Percentiles rank a stretch among this genome's conserved stretches.
These are phyloP conservation scores for Plasmodium gonderi DNA, from an alignment of 169 alveolate species.

Conservation along the genomic window DNA sequence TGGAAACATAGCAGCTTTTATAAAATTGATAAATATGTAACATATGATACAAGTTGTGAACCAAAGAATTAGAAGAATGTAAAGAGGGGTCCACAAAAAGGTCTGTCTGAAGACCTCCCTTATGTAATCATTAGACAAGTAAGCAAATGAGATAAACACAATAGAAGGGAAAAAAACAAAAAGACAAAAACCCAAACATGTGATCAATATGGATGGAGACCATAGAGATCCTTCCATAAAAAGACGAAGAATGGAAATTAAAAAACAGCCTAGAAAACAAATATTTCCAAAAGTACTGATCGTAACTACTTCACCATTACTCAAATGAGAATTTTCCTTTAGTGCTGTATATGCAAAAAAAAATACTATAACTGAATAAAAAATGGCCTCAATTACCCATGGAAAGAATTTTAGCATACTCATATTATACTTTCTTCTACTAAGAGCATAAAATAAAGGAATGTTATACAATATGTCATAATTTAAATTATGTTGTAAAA, in stretches of 20 bases:
- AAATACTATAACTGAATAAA: constrained; percentile 46
- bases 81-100: constrained; percentile 77
- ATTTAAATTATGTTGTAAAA: constrained; percentile 71
- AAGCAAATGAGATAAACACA: constrained; percentile 65
- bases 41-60: constrained; percentile 76
- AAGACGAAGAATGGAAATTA: constrained; percentile 80
- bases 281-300: constrained; percentile 80
- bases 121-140: constrained; percentile 76
- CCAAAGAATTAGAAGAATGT: constrained; percentile 80
- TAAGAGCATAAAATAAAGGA: constrained; percentile 72
- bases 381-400: constrained; percentile 66
- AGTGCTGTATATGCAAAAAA: constrained; percentile 70
- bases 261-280: constrained; percentile 76
- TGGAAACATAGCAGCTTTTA: constrained; percentile 76
- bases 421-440: constrained; percentile 74
- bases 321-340: constrained; percentile 68
- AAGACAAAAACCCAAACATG: constrained; percentile 59
- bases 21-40: constrained; percentile 70
- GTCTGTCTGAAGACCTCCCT: constrained; percentile 77
- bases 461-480: constrained; percentile 72
- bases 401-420: constrained; percentile 50
- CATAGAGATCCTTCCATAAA: constrained; percentile 77
- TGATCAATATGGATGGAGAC: constrained; percentile 73
- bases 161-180: constrained; percentile 77
- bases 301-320: constrained; percentile 73